Percentiles rank a stretch among this genome's conserved stretches.
Conservation (phyloP, 306 rosid genomes). For the Astragalus glycyphyllos region DNA sequence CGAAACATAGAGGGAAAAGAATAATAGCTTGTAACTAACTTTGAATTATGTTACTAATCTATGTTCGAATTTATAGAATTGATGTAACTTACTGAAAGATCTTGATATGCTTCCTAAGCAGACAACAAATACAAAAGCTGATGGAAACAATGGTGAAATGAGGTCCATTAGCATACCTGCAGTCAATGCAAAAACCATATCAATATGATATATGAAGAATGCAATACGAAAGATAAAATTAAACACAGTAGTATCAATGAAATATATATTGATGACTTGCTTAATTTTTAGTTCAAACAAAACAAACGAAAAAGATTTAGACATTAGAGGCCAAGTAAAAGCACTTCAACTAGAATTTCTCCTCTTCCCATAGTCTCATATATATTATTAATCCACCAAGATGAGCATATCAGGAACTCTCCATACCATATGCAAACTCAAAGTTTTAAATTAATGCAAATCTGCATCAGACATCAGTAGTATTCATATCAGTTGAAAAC, state of each 20-base stretch:
- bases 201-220: slow-evolving; percentile 12
- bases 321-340: slow-evolving; percentile 10
- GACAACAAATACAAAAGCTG: slow-evolving; percentile 82
- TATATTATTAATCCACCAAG: slow-evolving; percentile 7
- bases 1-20: slow-evolving; percentile 7
- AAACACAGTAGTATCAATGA: slow-evolving; percentile 14
- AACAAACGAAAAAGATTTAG: not conserved
- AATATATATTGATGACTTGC: slow-evolving; percentile 8
- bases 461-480: not conserved
- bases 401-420: not conserved
- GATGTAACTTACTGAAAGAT: slow-evolving; percentile 89
- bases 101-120: slow-evolving; percentile 96
- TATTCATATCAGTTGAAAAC: slow-evolving; percentile 21
- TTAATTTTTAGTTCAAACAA: slow-evolving; percentile 27
- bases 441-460: slow-evolving; percentile 8
- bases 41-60: slow-evolving; percentile 13
- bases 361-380: slow-evolving; percentile 11
- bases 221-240: slow-evolving; percentile 28
- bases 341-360: slow-evolving; percentile 29
- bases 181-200: slow-evolving; percentile 39
- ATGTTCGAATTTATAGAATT: slow-evolving; percentile 5
- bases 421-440: not conserved
- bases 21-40: slow-evolving; percentile 12
- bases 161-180: slow-evolving; percentile 99
- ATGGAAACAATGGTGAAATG: slow-evolving; percentile 87